Evolutionary conservation across 345 rosid genomes (phyloP).

Genomic region (Odontarrhena argentea): DNA sequence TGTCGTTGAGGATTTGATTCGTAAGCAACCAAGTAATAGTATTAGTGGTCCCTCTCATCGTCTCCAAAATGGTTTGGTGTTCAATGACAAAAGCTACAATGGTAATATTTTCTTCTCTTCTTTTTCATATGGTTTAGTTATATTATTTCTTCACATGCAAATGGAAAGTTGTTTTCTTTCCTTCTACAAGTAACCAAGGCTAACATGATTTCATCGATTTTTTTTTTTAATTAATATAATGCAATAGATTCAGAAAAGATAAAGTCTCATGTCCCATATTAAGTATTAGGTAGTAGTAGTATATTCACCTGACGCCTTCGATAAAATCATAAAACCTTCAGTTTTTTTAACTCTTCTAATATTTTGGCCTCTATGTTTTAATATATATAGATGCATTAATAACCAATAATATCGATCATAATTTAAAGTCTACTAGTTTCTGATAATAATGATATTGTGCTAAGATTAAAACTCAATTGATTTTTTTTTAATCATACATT

Average conservation of each 20-base stretch:
- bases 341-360: too few relatives aligned
- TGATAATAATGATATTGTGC: too few relatives aligned
- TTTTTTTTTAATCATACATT: too few relatives aligned
- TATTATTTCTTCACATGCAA: slow-evolving; percentile 21
- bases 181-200: slow-evolving; percentile 25
- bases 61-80: slow-evolving; percentile 45
- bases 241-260: neutral
- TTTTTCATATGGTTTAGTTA: slow-evolving; percentile 12
- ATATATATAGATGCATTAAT: too few relatives aligned
- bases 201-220: slow-evolving; percentile 13
- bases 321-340: too few relatives aligned
- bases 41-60: slow-evolving; percentile 42
- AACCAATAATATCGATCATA: too few relatives aligned
- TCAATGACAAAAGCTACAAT: slow-evolving; percentile 45
- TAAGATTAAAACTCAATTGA: too few relatives aligned
- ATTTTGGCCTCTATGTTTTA: too few relatives aligned
- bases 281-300: neutral
- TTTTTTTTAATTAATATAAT: neutral
- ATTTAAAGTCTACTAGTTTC: too few relatives aligned
- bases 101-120: slow-evolving; percentile 42
- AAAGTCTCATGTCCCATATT: neutral
- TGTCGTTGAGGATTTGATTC: slow-evolving; percentile 43
- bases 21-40: slow-evolving; percentile 35
- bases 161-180: slow-evolving; percentile 24
- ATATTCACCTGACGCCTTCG: slow-evolving; percentile 18